Conservation (phyloP, 176 grass and related monocot genomes). For the Paspalum vaginatum region DNA sequence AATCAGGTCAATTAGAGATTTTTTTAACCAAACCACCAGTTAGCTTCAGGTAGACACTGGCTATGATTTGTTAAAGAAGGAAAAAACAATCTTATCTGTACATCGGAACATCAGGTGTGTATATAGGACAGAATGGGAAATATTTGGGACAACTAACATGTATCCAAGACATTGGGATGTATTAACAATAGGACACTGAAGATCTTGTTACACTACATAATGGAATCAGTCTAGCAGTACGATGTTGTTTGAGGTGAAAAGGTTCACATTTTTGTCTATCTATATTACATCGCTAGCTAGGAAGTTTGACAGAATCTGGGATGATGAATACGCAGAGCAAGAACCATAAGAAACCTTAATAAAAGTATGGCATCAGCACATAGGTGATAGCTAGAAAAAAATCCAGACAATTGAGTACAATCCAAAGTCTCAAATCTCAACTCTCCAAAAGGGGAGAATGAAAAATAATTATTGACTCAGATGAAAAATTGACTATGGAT, state of each 20-base stretch:
- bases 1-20: background rate
- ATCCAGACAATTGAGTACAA: background rate
- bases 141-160: background rate
- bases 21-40: background rate
- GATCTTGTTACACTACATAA: constrained; percentile 10
- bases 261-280: background rate
- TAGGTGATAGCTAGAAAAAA: background rate
- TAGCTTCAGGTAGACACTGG: background rate
- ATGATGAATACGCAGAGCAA: background rate
- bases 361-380: background rate
- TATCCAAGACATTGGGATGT: background rate
- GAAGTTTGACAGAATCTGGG: background rate
- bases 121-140: background rate
- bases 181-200: background rate
- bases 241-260: constrained; percentile 6
- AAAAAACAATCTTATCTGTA: background rate
- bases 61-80: constrained; percentile 4
- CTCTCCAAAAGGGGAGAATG: background rate
- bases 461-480: background rate
- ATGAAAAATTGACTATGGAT: constrained; percentile 12
- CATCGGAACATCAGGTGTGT: background rate
- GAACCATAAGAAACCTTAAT: background rate
- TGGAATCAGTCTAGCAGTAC: background rate
- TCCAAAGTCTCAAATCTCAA: background rate
- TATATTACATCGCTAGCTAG: background rate